Evolutionary conservation across 164 flowering plant species (phyloP).

Genomic region (Vitis cinerea): DNA sequence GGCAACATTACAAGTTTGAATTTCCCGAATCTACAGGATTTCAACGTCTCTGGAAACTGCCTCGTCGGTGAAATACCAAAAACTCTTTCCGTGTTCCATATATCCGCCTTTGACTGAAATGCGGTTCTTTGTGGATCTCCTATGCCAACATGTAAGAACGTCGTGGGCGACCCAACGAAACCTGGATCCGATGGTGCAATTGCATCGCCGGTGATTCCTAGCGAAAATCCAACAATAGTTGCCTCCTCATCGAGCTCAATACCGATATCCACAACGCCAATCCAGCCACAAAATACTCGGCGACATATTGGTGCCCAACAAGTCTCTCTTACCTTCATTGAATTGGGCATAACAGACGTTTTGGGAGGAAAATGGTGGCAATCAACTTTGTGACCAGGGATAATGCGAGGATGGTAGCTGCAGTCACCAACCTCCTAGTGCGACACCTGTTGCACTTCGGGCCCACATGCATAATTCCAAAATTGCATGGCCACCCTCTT

Average conservation of each 20-base stretch:
- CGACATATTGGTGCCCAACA: no score
- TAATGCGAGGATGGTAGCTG: no score
- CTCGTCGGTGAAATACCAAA: slow-evolving; percentile 62
- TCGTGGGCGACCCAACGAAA: slow-evolving; percentile 34
- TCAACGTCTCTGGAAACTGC: slow-evolving; percentile 67
- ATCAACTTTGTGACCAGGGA: no score
- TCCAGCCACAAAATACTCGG: slow-evolving; percentile 1
- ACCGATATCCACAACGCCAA: slow-evolving; percentile 23
- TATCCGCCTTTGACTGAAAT: slow-evolving; percentile 50
- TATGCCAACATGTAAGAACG: slow-evolving; percentile 34
- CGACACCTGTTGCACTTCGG: no score
- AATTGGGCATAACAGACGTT: no score
- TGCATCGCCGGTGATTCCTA: slow-evolving; percentile 33
- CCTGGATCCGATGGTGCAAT: slow-evolving; percentile 47
- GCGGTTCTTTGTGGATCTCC: slow-evolving; percentile 68
- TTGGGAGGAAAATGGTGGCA: no score
- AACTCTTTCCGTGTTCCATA: slow-evolving; percentile 53
- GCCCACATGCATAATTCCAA: no score
- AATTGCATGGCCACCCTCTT: no score
- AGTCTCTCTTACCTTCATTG: no score
- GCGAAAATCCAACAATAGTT: slow-evolving; percentile 19
- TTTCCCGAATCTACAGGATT: slow-evolving; percentile 54
- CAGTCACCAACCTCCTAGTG: no score
- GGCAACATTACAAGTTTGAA: slow-evolving; percentile 46
- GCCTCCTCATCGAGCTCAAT: slow-evolving; percentile 51